Evolutionary conservation across 306 rosid genomes (phyloP), one percentile per base, ranked within the genome.

Genomic region (Casuarina equisetifolia): DNA sequence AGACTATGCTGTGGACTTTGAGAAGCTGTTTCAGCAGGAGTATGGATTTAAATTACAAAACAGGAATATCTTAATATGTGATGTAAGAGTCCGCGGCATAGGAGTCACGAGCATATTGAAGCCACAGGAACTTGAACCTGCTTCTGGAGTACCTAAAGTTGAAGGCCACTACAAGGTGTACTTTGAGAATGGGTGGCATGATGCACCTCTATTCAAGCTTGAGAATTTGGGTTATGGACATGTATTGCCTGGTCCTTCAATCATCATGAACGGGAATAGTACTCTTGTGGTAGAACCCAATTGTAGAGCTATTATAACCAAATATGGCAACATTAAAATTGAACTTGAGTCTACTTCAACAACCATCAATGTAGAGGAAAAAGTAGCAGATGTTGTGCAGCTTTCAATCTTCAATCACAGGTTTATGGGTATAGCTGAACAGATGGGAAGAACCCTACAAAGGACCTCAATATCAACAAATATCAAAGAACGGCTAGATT

Each of bases 361-460:
- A 85, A 73, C 84, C 44, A 58, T 75, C 75, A 87, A 85, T 54
- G 75, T 88, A 69, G 81, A 87, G 40, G 93, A 89, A 76, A 90
- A 90, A 73, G 88, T 88, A 78, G 95, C 92, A 66, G 91, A 94
- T 76, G 97, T 94, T 80, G 96, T 94, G 73, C 97, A 94, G 52
- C 97, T 94, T 61, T 92, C 97, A 63, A 94, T 94, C 76, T 94
- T 94, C 81, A 94, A 89, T 84, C 96, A 92, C 86, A 84, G 97
- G 75, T 94, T 92, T 86, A 94, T 94, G 98, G 98, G 98, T 76
- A 94, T 94, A 85, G 98, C 98, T 2, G 98, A 94, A 85, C 98
- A 94, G 84, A 94, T 94, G 97, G 98, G 97, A 83, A 88, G 97
- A 85, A 92, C 98, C 63, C 85, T 94, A 49, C 98, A 94, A 80